Evolutionary conservation across 352 stramenopile genomes (phyloP).

Genomic region (Globisporangium canariense): DNA sequence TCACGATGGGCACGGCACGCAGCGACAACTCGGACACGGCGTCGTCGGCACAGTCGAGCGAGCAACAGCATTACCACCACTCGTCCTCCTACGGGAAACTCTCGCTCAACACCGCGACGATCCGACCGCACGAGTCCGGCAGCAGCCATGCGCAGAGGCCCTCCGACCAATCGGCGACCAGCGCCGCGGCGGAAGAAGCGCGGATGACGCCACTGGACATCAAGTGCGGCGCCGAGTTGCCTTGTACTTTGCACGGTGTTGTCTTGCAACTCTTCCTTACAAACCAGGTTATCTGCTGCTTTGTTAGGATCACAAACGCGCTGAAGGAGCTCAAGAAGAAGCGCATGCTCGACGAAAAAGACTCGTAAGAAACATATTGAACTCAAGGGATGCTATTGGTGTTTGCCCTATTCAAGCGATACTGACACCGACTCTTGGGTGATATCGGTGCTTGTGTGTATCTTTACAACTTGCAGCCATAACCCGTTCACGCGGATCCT

Average conservation of each 20-base stretch:
- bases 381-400: too few relatives aligned
- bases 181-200: background rate
- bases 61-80: slow-evolving; percentile 7
- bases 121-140: slow-evolving; percentile 42
- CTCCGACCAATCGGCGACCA: background rate
- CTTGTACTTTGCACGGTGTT: background rate
- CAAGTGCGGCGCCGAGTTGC: slow-evolving; percentile 35
- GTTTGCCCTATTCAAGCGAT: background rate
- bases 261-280: background rate
- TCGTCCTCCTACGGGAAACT: slow-evolving; percentile 19
- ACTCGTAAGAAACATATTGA: slow-evolving; percentile 29
- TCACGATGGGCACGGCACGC: background rate
- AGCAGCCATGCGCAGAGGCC: background rate
- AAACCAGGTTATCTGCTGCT: background rate
- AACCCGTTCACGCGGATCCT: slow-evolving; percentile 79
- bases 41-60: background rate
- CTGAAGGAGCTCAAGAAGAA: slow-evolving; percentile 74
- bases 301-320: slow-evolving; percentile 68
- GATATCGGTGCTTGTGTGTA: background rate
- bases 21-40: background rate
- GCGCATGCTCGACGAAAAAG: slow-evolving; percentile 39
- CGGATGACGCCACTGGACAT: slow-evolving; percentile 52
- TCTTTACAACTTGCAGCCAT: slow-evolving; percentile 13
- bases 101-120: slow-evolving; percentile 35
- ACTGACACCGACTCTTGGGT: background rate